phyloP scores from a whole-genome alignment of 2,329 filamentous ascomycete species.

The Xylariomycetidae sp. region DNA sequence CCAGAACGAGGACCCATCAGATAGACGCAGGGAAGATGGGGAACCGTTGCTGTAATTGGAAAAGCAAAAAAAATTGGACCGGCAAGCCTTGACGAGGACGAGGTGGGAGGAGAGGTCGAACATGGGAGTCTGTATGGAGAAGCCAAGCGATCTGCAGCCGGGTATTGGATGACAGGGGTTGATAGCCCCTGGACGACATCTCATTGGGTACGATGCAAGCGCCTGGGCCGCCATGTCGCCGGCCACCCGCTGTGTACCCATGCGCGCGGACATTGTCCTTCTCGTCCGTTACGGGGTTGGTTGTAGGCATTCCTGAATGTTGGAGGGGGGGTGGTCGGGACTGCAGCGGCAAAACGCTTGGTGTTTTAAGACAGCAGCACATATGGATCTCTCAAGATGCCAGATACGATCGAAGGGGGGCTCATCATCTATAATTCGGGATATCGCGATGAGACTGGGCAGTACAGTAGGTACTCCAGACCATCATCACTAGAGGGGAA shows the following conservation, averaged over 20 bases:
- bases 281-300: no score
- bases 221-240: slow-evolving; percentile 23
- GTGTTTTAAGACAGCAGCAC: slow-evolving; percentile 14
- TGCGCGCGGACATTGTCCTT: no score
- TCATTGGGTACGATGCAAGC: slow-evolving; percentile 25
- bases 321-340: slow-evolving; percentile 13
- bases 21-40: slow-evolving; percentile 12
- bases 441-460: no score
- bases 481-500: no score
- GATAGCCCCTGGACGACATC: slow-evolving; percentile 3
- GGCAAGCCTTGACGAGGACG: no score
- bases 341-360: slow-evolving; percentile 22
- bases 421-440: no score
- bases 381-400: slow-evolving; percentile 5
- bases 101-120: no score
- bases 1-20: no score
- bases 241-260: slow-evolving; percentile 16
- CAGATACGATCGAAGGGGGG: slow-evolving; percentile 3
- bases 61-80: no score
- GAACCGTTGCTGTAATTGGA: no score
- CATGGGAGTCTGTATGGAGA: slow-evolving; percentile 19
- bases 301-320: slow-evolving; percentile 13
- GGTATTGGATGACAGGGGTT: slow-evolving; percentile 17
- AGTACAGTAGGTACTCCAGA: no score
- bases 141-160: slow-evolving; percentile 29